These are phyloP conservation scores for Coemansia sp. DNA, from an alignment of 192 early-diverging fungal genomes.

Conservation along the genomic window DNA sequence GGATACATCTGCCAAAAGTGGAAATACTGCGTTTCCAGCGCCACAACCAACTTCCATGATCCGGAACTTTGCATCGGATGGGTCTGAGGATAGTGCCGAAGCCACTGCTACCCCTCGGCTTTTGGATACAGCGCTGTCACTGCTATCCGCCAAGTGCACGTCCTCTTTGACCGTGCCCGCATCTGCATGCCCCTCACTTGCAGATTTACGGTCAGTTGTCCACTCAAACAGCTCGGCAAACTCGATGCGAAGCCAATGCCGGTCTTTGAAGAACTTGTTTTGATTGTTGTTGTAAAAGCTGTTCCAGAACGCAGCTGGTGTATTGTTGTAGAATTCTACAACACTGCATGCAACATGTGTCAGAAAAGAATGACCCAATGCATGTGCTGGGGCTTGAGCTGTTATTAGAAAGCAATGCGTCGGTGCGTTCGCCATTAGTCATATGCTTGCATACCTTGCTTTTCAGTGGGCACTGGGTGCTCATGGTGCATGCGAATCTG, in stretches of 20 bases:
- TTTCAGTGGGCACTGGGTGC: slow-evolving; percentile 60
- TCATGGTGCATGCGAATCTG: slow-evolving; percentile 72
- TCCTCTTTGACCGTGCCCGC: neutral
- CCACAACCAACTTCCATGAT: slow-evolving; percentile 83
- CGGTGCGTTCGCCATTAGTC: neutral
- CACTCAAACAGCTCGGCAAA: slow-evolving; percentile 81
- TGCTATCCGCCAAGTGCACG: neutral
- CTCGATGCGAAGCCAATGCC: slow-evolving; percentile 91
- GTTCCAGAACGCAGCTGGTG: slow-evolving; percentile 66
- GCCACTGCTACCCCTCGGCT: neutral
- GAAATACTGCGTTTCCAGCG: slow-evolving; percentile 76
- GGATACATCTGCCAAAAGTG: slow-evolving; percentile 60
- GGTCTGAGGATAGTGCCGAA: neutral
- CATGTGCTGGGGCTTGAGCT: neutral
- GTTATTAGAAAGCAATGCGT: neutral
- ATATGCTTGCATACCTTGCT: slow-evolving; percentile 36
- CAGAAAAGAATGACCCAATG: neutral
- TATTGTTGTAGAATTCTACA: slow-evolving; percentile 54
- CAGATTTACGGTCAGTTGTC: slow-evolving; percentile 32
- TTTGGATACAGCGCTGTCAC: neutral
- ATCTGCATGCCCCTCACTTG: neutral
- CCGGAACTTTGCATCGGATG: slow-evolving; percentile 31
- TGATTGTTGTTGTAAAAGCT: slow-evolving; percentile 76
- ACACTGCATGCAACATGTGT: neutral
- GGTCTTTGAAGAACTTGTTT: slow-evolving; percentile 93